phyloP scores from a whole-genome alignment of 345 rosid species.

The Syzygium grande region DNA sequence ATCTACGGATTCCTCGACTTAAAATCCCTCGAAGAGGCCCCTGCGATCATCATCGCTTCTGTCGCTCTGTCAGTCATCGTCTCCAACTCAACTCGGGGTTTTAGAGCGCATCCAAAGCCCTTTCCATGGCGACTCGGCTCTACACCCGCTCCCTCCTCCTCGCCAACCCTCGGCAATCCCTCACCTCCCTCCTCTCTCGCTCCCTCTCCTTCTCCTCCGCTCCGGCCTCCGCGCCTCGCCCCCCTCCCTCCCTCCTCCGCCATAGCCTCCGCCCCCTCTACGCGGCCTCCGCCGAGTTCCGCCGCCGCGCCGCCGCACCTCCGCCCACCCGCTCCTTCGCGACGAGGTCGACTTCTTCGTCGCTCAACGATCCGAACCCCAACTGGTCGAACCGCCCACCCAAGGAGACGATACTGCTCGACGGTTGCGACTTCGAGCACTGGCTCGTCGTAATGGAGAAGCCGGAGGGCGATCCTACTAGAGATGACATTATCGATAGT shows the following conservation, averaged over 20 bases:
- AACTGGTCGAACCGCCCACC: conserved; percentile 96
- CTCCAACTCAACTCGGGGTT: background rate
- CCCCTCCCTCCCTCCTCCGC: too few species aligned
- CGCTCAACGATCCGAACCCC: conserved; percentile 70
- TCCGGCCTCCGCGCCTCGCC: conserved; percentile 1
- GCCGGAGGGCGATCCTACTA: conserved; percentile 60
- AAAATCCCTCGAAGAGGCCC: background rate
- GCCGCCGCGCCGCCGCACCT: conserved; percentile 6
- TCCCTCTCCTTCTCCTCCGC: conserved; percentile 1
- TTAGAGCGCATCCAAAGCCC: background rate
- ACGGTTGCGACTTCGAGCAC: conserved; percentile 93
- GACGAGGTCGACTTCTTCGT: conserved; percentile 42
- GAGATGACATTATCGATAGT: conserved; percentile 85
- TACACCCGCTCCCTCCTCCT: conserved; percentile 35
- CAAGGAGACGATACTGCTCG: conserved; percentile 84
- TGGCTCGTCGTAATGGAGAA: conserved; percentile 88
- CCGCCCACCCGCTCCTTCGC: conserved; percentile 28
- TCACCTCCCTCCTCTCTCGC: conserved; percentile 18
- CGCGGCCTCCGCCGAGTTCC: conserved; percentile 1
- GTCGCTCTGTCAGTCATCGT: background rate
- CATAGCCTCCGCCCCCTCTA: background rate
- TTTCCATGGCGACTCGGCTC: conserved; percentile 34
- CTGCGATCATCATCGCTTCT: background rate
- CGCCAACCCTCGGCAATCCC: conserved; percentile 14
- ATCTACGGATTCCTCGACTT: too few species aligned